phyloP scores from a whole-genome alignment of 345 rosid species.

The Lepidium aucheri region DNA sequence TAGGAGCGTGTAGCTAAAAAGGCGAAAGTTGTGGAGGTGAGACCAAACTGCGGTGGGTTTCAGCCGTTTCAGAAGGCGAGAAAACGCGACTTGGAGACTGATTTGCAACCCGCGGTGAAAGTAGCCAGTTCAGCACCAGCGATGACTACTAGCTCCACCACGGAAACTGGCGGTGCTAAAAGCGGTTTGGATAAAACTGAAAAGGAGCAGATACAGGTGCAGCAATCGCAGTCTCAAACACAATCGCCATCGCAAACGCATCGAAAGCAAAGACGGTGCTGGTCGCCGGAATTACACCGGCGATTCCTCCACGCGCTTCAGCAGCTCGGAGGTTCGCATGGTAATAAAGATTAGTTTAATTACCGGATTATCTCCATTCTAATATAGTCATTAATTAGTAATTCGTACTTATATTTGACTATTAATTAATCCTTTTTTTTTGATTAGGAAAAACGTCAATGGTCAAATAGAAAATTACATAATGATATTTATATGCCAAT shows the following conservation, averaged over 20 bases:
- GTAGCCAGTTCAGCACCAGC: slow-evolving; percentile 25
- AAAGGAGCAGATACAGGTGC: not conserved
- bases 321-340: slow-evolving; percentile 88
- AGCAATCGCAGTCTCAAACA: not conserved
- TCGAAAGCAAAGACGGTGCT: slow-evolving; percentile 78
- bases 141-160: slow-evolving; percentile 37
- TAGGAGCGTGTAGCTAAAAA: slow-evolving; percentile 36
- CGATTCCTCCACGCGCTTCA: slow-evolving; percentile 80
- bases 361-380: not conserved
- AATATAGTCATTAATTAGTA: slow-evolving; percentile 3
- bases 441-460: too few species aligned
- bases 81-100: slow-evolving; percentile 25
- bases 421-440: too few species aligned
- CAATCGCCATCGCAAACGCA: slow-evolving; percentile 34
- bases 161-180: slow-evolving; percentile 22
- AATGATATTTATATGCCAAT: not conserved
- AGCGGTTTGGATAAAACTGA: slow-evolving; percentile 32
- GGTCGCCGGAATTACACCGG: slow-evolving; percentile 95
- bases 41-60: slow-evolving; percentile 63
- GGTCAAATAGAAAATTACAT: too few species aligned
- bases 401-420: not conserved
- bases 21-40: slow-evolving; percentile 59
- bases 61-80: slow-evolving; percentile 62
- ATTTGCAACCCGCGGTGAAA: slow-evolving; percentile 24
- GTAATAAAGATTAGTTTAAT: slow-evolving; percentile 23